Evolutionary conservation across 2,329 filamentous ascomycete species (phyloP).

Genomic region (Harringtonia lauricola): DNA sequence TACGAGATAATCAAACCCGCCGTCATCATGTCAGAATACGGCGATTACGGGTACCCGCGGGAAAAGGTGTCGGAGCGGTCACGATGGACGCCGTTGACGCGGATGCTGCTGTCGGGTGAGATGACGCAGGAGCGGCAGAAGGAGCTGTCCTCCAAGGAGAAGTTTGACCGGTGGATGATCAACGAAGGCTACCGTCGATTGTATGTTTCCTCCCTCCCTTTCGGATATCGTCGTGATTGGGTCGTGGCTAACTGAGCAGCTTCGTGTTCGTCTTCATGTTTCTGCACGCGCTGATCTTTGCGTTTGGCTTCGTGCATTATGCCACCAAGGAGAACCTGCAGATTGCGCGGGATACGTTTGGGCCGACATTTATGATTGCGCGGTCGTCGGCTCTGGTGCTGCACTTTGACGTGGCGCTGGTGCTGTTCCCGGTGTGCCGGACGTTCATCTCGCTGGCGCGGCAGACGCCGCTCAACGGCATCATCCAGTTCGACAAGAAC

Average conservation of each 20-base stretch:
- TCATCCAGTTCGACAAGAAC: conserved; percentile 83
- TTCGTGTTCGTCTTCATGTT: conserved; percentile 68
- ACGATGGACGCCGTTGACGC: conserved; percentile 72
- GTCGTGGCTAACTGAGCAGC: conserved; percentile 28
- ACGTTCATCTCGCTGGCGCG: conserved; percentile 73
- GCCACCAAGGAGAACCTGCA: conserved; percentile 65
- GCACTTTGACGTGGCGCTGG: conserved; percentile 70
- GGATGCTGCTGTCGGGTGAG: conserved; percentile 74
- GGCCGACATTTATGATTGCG: conserved; percentile 66
- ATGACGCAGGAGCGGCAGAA: conserved; percentile 65
- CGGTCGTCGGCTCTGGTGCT: conserved; percentile 63
- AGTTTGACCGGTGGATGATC: conserved; percentile 79
- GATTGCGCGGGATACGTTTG: conserved; percentile 55
- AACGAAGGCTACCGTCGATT: conserved; percentile 77
- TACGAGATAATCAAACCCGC: not conserved
- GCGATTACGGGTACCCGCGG: conserved; percentile 17
- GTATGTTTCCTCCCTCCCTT: conserved; percentile 33
- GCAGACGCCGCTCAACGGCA: conserved; percentile 73
- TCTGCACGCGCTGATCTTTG: conserved; percentile 65
- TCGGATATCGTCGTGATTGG: not conserved
- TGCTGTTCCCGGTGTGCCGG: conserved; percentile 73
- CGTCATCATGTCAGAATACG: conserved; percentile 22
- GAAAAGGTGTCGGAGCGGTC: conserved; percentile 53
- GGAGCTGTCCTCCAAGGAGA: conserved; percentile 56
- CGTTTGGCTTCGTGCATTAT: conserved; percentile 72